Base-by-base conservation (phyloP, 495 filamentous ascomycete species). In the Tuber aestivum region DNA sequence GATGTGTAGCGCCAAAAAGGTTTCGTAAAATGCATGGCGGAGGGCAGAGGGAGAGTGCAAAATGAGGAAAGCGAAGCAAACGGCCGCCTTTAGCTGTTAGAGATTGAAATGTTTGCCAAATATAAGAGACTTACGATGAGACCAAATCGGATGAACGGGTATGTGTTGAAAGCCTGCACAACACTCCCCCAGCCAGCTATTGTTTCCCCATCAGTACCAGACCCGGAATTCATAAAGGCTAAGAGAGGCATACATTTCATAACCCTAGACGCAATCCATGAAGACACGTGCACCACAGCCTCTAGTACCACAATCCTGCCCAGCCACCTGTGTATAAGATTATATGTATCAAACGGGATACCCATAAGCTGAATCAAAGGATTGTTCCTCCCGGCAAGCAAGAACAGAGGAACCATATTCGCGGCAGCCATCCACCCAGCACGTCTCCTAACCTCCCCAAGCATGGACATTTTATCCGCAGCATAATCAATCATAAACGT, bases 271-370 rank as follows among this genome's bases (percentile, higher is more conserved):
- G 75, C 50, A 41, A 75, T 65, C 88, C 90, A 99, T 56, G 92
- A 91, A 70, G 87, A 70, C 5, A 91, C 92, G 82, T 98, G 95
- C 20, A 90, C 86, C 70, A 97, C 65, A 8, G 90, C 86, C 83
- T 99, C 92, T 21, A 95, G 69, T 32, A 92, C 90, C 10, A 96
- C 89, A 37, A 97, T 90, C 32, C 95, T 92, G 37, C 95, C 95
- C 73, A 98, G 90, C 95, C 95, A 99, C 50, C 95, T 91, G 84
- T 99, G 95, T 41, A 98, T 85, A 41, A 97, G 86, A 84, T 97
- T 98, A 87, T 94, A 97, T 0, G 94, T 97, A 85, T 99, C 96
- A 84, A 97, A 99, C 83, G 93, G 95, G 84, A 98, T 90, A 41
- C 89, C 90, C 78, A 97, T 86, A 21, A 97, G 84, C 9, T 86